Percentiles rank a stretch among this genome's conserved stretches.
These are phyloP conservation scores for Mycena albidolilacea DNA, from an alignment of 768 basidiomycete species.

Conservation along the genomic window DNA sequence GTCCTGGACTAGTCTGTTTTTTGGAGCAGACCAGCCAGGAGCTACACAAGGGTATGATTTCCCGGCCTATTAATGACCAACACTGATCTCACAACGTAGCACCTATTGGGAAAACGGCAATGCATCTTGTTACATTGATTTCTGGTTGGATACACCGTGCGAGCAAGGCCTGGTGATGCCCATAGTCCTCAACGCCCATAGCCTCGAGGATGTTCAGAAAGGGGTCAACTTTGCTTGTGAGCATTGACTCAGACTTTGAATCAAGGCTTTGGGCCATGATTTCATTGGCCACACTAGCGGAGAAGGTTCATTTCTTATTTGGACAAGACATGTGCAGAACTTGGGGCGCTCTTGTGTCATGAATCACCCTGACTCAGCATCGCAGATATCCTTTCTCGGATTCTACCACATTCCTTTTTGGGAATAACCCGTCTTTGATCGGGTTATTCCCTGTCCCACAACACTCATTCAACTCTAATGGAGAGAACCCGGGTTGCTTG, in stretches of 20 bases:
- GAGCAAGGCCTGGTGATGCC: slow-evolving; percentile 42
- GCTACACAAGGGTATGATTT: slow-evolving; percentile 23
- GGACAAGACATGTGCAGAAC: slow-evolving; percentile 53
- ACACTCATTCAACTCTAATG: too few species aligned
- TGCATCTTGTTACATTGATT: slow-evolving; percentile 48
- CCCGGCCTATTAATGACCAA: not conserved
- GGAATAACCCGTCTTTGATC: too few species aligned
- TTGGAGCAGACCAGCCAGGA: slow-evolving; percentile 25
- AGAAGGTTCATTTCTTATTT: slow-evolving; percentile 50
- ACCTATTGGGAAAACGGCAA: slow-evolving; percentile 36
- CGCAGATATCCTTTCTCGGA: too few species aligned
- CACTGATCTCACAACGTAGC: slow-evolving; percentile 2
- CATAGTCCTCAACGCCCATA: slow-evolving; percentile 43
- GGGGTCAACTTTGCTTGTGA: slow-evolving; percentile 42
- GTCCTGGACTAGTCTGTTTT: slow-evolving; percentile 24
- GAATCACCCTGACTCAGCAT: too few species aligned
- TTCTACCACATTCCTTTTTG: too few species aligned
- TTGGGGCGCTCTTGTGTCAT: too few species aligned
- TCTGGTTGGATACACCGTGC: slow-evolving; percentile 42
- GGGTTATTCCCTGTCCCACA: too few species aligned
- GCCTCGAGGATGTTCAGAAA: slow-evolving; percentile 39
- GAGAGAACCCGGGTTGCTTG: too few species aligned
- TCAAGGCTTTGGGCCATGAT: slow-evolving; percentile 51
- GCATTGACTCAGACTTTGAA: slow-evolving; percentile 38
- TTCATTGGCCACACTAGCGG: slow-evolving; percentile 51